Conservation (phyloP, 257 asterid genomes). For the Solanum neorickii region DNA sequence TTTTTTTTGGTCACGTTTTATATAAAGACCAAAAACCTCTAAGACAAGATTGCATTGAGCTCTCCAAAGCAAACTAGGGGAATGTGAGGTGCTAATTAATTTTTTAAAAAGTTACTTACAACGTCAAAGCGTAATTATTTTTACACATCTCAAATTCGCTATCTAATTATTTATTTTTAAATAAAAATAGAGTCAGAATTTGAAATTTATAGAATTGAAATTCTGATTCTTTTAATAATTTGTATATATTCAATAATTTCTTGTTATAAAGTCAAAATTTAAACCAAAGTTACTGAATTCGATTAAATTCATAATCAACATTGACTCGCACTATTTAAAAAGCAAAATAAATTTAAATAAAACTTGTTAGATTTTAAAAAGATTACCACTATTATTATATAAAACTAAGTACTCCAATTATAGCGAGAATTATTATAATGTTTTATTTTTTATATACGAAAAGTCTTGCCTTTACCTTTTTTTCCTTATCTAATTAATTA, state of each 20-base stretch:
- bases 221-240: too few relatives aligned
- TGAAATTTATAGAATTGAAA: too few relatives aligned
- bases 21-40: not conserved
- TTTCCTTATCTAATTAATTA: not conserved
- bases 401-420: not conserved
- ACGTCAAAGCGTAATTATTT: too few relatives aligned
- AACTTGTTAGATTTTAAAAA: too few relatives aligned
- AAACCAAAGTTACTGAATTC: too few relatives aligned
- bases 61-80: not conserved
- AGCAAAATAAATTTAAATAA: not conserved
- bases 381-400: not conserved
- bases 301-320: too few relatives aligned
- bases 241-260: not conserved
- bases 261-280: too few relatives aligned
- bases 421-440: not conserved
- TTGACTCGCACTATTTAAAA: accelerated
- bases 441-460: not conserved
- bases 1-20: not conserved
- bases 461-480: too few relatives aligned
- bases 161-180: not conserved
- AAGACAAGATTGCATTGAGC: not conserved
- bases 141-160: not conserved
- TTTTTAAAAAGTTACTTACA: not conserved
- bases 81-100: not conserved
- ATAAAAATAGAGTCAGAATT: too few relatives aligned